These are phyloP conservation scores for Mycena citricolor DNA, from an alignment of 1,284 basidiomycete genomes.

Conservation along the genomic window DNA sequence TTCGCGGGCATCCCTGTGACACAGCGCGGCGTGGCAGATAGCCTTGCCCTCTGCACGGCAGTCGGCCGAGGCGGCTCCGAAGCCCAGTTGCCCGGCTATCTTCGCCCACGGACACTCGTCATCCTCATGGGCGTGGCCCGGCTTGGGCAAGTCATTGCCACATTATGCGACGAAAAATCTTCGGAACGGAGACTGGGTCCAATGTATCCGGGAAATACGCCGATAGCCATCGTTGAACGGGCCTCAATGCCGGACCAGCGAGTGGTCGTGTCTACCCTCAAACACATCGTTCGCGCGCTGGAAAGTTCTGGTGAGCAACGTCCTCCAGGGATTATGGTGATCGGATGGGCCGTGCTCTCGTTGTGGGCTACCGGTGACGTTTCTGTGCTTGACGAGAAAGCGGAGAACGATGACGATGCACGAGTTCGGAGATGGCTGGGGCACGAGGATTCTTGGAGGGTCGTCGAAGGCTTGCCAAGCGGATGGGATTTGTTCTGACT, in stretches of 20 bases:
- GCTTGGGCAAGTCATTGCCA: constrained; percentile 68
- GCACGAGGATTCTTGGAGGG: constrained; percentile 50
- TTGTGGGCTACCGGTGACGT: constrained; percentile 57
- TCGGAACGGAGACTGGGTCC: constrained; percentile 46
- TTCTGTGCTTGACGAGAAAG: constrained; percentile 46
- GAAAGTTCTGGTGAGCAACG: constrained; percentile 81
- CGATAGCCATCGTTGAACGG: constrained; percentile 92
- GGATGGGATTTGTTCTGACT: constrained; percentile 17
- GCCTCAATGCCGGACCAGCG: constrained; percentile 92
- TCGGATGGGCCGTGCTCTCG: constrained; percentile 86
- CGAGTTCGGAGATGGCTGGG: constrained; percentile 60
- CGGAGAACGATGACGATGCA: constrained; percentile 44
- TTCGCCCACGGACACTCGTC: constrained; percentile 76
- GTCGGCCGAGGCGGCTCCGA: constrained; percentile 86
- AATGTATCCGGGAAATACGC: constrained; percentile 74
- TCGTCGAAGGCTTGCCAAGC: constrained; percentile 51
- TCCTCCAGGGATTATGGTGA: constrained; percentile 93
- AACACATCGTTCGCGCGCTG: constrained; percentile 70
- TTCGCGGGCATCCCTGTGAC: constrained; percentile 93
- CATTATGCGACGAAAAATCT: constrained; percentile 42
- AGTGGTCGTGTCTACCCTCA: constrained; percentile 79
- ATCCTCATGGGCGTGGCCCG: constrained; percentile 96
- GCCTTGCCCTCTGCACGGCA: constrained; percentile 88
- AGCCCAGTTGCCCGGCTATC: constrained; percentile 87
- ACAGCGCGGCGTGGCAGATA: constrained; percentile 91